Evolutionary conservation across 73 alveolate species (phyloP), one percentile per base, ranked within the genome.

Genomic region (Breviolum minutum): DNA sequence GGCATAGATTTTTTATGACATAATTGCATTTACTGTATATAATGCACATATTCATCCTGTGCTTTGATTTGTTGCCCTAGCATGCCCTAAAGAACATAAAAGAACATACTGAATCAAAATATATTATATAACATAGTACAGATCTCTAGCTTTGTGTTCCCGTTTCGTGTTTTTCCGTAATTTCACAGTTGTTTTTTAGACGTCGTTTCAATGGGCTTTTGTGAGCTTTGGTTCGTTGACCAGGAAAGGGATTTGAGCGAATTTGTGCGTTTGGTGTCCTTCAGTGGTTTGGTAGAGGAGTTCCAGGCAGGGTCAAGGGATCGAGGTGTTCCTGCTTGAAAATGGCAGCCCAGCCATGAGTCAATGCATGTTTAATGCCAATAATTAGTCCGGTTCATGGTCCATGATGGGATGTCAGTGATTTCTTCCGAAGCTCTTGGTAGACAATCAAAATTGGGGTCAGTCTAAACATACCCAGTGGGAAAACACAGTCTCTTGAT

Each of bases 221-320:
- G 54, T 40, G 54, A 40, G 54, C 54, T 40, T 3, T 40, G 54
- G 12, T 6, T 17, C 60, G 60, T 10, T 19, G 54, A 10, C 32
- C 94, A 85, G 94, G 94, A 85, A 77, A 85, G 94, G 22, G 96
- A 90, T 54, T 48, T 90, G 73, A 27, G 73, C 54, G 96, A 90
- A 32, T 90, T 90, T 54, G 84, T 71, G 19, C 87, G 96, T 27
- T 29, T 74, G 61, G 86, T 74, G 76, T 64, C 87, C 70, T 74
- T 74, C 54, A 74, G 86, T 62, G 96, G 96, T 22, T 60, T 90
- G 96, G 71, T 90, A 76, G 87, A 69, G 26, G 96, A 90, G 69
- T 90, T 90, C 74, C 94, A 85, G 94, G 94, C 79, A 26, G 30
- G 77, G 77, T 68, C 77, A 22, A 2, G 17, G 77, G 77, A 68